Evolutionary conservation across 139 green algal species (phyloP).

Genomic region (Pleodorina starrii): DNA sequence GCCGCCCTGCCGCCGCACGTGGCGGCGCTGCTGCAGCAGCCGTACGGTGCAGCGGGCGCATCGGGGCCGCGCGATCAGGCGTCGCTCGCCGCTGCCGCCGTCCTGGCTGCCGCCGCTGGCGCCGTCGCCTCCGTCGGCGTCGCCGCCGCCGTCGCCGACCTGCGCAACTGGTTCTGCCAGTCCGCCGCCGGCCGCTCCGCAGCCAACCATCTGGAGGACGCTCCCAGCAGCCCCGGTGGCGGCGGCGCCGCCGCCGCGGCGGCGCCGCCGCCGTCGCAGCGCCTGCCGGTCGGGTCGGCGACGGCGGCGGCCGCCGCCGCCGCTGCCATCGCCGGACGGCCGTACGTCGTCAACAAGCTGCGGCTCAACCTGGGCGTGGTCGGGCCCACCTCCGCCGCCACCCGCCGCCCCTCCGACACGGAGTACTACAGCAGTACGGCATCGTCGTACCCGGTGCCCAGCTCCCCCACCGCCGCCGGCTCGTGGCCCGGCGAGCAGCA

Average conservation of each 20-base stretch:
- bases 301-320: background rate
- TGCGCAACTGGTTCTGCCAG: conserved; percentile 17
- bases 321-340: conserved; percentile 11
- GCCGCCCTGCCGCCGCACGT: background rate
- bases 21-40: background rate
- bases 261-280: background rate
- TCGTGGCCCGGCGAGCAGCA: background rate
- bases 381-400: background rate
- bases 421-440: background rate
- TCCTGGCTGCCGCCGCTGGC: background rate
- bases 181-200: background rate
- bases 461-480: background rate
- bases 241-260: background rate
- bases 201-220: background rate
- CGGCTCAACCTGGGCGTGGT: background rate
- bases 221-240: background rate
- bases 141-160: conserved; percentile 10
- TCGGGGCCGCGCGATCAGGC: background rate
- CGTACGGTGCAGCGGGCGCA: no score
- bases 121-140: background rate
- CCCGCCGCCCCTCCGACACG: background rate
- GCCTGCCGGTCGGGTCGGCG: background rate
- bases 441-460: background rate
- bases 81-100: background rate
- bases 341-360: conserved; percentile 35